Percentiles rank a stretch among this genome's conserved stretches.
These are phyloP conservation scores for Alternaria conjuncta DNA, from an alignment of 2,329 filamentous ascomycete genomes.

Conservation along the genomic window DNA sequence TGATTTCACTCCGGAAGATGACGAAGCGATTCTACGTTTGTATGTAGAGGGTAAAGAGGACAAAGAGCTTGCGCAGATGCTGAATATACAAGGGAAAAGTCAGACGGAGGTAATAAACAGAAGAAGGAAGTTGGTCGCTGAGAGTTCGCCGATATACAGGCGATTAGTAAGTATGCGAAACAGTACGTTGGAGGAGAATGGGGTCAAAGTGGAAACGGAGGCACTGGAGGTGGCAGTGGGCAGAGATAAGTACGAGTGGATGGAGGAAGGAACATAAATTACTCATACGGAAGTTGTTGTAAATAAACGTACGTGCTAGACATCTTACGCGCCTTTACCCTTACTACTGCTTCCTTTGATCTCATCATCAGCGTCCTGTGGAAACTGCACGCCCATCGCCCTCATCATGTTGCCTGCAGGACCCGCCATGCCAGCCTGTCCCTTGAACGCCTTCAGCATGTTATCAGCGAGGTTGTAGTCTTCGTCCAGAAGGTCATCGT, in stretches of 20 bases:
- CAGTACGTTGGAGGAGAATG: not conserved
- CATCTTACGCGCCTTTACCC: not conserved
- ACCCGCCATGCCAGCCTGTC: conserved; percentile 83
- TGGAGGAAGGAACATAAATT: not conserved
- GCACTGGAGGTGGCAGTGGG: not conserved
- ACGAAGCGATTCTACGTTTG: conserved; percentile 5
- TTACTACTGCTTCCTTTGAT: conserved; percentile 2
- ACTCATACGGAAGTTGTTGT: not conserved
- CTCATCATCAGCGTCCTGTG: conserved; percentile 73
- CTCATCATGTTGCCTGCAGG: conserved; percentile 87
- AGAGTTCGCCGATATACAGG: conserved; percentile 2
- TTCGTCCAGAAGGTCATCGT: conserved; percentile 66
- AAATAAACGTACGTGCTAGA: not conserved
- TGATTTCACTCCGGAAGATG: conserved; percentile 5
- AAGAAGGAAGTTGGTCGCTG: not conserved
- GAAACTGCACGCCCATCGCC: conserved; percentile 82
- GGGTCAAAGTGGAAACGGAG: not conserved
- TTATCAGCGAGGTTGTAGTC: conserved; percentile 91
- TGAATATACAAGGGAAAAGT: not conserved
- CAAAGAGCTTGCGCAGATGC: not conserved
- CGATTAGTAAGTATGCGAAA: not conserved
- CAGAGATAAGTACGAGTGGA: not conserved
- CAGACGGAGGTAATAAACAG: conserved; percentile 1
- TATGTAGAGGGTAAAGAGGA: conserved; percentile 5
- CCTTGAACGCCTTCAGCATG: conserved; percentile 89